A percentile compares a stretch with the other conserved stretches of the same genome.
These are phyloP conservation scores for Sporothrix variecibatus DNA, from an alignment of 2,329 filamentous ascomycete species.

Conservation along the genomic window DNA sequence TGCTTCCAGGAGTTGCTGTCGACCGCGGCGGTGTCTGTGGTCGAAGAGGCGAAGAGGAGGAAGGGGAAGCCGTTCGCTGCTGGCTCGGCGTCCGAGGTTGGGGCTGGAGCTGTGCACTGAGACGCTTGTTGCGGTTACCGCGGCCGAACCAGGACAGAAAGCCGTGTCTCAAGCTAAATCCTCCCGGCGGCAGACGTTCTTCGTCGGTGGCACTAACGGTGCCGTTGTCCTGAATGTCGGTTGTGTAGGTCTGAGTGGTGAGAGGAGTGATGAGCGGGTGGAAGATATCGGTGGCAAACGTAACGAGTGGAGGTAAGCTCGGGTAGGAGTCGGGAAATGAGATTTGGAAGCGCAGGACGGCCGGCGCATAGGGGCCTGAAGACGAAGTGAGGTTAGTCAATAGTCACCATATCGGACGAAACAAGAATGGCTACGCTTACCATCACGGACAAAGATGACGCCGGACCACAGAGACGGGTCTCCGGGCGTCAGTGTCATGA, in stretches of 20 bases:
- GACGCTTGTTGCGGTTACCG: constrained; percentile 49
- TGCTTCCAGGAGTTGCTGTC: constrained; percentile 30
- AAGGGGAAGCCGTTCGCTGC: neutral
- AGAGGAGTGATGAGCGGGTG: constrained; percentile 89
- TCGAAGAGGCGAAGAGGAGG: neutral
- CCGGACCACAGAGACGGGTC: constrained; percentile 84
- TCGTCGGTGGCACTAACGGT: constrained; percentile 82
- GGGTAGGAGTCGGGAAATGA: constrained; percentile 84
- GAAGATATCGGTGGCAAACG: constrained; percentile 90
- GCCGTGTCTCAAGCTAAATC: constrained; percentile 86
- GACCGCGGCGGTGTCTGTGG: constrained; percentile 34
- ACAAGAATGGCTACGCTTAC: constrained; percentile 47
- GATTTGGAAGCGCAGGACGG: constrained; percentile 86
- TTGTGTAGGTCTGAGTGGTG: constrained; percentile 92
- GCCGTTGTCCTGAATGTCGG: constrained; percentile 71
- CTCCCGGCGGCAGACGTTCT: constrained; percentile 80
- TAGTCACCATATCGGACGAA: neutral
- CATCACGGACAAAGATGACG: constrained; percentile 88
- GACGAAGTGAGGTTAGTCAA: neutral
- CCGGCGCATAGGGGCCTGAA: constrained; percentile 82
- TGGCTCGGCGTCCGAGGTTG: constrained; percentile 34
- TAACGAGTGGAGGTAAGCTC: constrained; percentile 75
- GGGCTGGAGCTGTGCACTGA: constrained; percentile 42
- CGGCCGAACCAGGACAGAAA: constrained; percentile 89
- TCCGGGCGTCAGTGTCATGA: constrained; percentile 79